Evolutionary conservation across 2,329 filamentous ascomycete species (phyloP), one percentile per base, ranked within the genome.

Genomic region (Pseudogymnoascus sp.): DNA sequence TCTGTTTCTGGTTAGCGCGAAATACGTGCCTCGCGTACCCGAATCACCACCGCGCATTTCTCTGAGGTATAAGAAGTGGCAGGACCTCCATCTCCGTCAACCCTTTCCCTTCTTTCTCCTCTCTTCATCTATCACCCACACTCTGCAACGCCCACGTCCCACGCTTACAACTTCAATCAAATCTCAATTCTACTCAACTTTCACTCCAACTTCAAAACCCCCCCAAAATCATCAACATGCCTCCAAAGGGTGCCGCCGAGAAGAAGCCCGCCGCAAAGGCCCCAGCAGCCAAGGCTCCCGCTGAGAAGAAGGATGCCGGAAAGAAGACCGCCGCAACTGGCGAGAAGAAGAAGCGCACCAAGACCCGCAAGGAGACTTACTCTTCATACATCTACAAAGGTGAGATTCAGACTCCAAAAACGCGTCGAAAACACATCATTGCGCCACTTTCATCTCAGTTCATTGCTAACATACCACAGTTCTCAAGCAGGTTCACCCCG

Each of bases 341-440:
- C 69, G 94, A 97, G 73, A 97, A 97, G 92, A 99, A 99, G 91
- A 99, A 97, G 92, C 91, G 94, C 76, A 96, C 92, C 83, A 99
- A 99, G 92, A 91, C 92, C 71, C 89, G 94, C 82, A 97, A 97
- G 90, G 94, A 99, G 86, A 99, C 94, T n/a, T 99, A 99, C 85
- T 95, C 90, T 72, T 95, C 91, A 62, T 99, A 99, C 87, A 99
- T 99, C 82, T 99, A 97, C 90, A 99, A 97, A 85, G 94, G 93
- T 97, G 76, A 78, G 85, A 76, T 67, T 28, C 49, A 45, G 42
- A 16, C 42, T 62, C 59, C 58, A 49, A 41, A 38, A 39, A n/a
- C 38, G 22, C 35, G 58, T 28, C 58, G 58, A 28, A 38, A 12
- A 8, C 28, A 25, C 19, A 30, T 39, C 23, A 33, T 42, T 39